Percentiles rank a stretch among this genome's conserved stretches.
Conservation (phyloP, 2,329 filamentous ascomycete genomes). For the Sclerotinia trifoliorum region DNA sequence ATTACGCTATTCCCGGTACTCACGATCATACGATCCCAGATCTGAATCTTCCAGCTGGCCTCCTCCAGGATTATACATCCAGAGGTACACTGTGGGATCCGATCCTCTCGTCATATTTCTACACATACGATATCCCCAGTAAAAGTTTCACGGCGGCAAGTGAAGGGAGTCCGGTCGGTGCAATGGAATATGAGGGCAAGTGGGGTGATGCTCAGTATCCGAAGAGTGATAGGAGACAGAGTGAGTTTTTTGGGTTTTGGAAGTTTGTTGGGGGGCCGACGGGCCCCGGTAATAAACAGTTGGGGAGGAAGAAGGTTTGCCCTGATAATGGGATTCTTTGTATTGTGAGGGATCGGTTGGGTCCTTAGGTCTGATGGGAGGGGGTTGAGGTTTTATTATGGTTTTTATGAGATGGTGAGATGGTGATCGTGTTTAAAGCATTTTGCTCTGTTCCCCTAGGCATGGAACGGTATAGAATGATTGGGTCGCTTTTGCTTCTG, state of each 20-base stretch:
- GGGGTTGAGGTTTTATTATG: neutral
- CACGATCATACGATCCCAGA: slow-evolving; percentile 65
- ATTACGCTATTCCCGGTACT: slow-evolving; percentile 57
- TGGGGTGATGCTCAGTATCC: slow-evolving; percentile 64
- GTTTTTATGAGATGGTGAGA: too few species aligned
- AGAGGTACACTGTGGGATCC: slow-evolving; percentile 61
- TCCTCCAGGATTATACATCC: slow-evolving; percentile 56
- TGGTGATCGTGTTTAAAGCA: neutral
- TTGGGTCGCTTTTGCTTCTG: too few species aligned
- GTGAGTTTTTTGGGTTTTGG: slow-evolving; percentile 45
- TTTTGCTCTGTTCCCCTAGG: neutral
- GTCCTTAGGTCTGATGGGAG: slow-evolving; percentile 25
- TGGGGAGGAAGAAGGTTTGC: slow-evolving; percentile 57
- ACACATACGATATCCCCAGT: slow-evolving; percentile 48
- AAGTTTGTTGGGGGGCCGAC: slow-evolving; percentile 59
- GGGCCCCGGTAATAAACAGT: slow-evolving; percentile 58
- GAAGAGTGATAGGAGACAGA: slow-evolving; percentile 44
- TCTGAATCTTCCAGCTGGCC: slow-evolving; percentile 53
- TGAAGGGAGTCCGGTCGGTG: slow-evolving; percentile 48
- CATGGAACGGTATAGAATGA: neutral
- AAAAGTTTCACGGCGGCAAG: slow-evolving; percentile 32
- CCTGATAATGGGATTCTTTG: slow-evolving; percentile 44
- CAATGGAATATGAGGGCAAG: slow-evolving; percentile 54
- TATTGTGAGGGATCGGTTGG: slow-evolving; percentile 34
- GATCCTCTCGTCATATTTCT: slow-evolving; percentile 53